Conservation (phyloP, 352 stramenopile species). For the Pythium utonaiense region DNA sequence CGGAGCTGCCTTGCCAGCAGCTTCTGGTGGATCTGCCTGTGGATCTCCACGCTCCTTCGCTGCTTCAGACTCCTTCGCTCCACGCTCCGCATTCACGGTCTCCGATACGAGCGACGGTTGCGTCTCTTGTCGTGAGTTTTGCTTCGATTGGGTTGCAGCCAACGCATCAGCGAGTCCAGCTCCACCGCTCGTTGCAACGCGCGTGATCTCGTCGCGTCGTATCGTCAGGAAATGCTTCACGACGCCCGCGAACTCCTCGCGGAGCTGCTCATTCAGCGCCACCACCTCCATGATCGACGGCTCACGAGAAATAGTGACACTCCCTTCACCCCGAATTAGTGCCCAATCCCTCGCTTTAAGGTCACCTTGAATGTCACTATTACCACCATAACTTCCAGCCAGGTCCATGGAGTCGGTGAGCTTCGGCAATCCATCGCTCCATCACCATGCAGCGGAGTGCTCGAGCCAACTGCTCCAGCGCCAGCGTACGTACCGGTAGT, state of each 20-base stretch:
- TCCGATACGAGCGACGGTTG: background rate
- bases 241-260: conserved; percentile 52
- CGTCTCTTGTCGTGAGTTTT: background rate
- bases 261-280: conserved; percentile 64
- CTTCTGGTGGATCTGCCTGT: background rate
- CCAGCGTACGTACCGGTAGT: too few species aligned
- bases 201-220: conserved; percentile 16
- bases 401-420: too few species aligned
- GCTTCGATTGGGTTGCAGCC: background rate
- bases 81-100: background rate
- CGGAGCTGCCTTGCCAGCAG: background rate
- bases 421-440: too few species aligned
- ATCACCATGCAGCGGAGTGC: too few species aligned
- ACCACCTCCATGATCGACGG: conserved; percentile 57
- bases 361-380: too few species aligned
- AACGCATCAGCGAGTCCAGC: background rate
- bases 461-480: too few species aligned
- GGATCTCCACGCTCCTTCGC: background rate
- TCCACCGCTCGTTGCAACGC: background rate
- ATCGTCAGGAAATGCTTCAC: conserved; percentile 45
- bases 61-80: background rate
- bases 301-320: too few species aligned
- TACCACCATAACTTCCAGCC: too few species aligned
- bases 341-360: too few species aligned
- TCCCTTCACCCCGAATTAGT: too few species aligned